A percentile compares a stretch with the other conserved stretches of the same genome.
Conservation (phyloP, 192 early-diverging fungal genomes). For the Podila horticola region DNA sequence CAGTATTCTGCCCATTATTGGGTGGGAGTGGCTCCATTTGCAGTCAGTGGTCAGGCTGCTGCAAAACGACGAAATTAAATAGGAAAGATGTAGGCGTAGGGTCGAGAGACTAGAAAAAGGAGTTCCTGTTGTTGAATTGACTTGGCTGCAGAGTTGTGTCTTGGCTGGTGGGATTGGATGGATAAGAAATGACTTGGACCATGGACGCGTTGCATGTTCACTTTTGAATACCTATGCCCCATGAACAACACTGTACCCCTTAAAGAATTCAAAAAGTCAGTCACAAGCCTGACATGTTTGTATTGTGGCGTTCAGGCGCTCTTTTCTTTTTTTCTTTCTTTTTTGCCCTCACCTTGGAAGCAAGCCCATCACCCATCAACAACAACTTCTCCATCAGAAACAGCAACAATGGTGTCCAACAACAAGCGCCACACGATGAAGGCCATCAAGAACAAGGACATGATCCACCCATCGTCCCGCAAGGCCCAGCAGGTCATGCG, state of each 20-base stretch:
- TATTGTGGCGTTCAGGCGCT: background rate
- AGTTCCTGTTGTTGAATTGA: no score
- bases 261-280: background rate
- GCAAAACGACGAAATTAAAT: no score
- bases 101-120: no score
- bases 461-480: conserved; percentile 65
- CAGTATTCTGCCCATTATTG: background rate
- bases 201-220: no score
- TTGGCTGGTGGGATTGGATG: no score
- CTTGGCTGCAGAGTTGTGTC: no score
- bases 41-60: background rate
- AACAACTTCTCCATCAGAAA: background rate
- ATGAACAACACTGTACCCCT: background rate
- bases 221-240: no score
- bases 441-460: conserved; percentile 65
- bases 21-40: conserved; percentile 3
- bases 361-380: background rate
- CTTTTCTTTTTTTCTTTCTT: conserved; percentile 4
- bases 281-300: background rate
- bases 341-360: background rate
- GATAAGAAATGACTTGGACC: no score
- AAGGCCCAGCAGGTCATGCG: conserved; percentile 64
- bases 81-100: no score
- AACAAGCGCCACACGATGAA: conserved; percentile 67
- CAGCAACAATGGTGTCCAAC: conserved; percentile 53